Conservation (phyloP, 768 basidiomycete species). For the Pleurotus citrinopileatus region DNA sequence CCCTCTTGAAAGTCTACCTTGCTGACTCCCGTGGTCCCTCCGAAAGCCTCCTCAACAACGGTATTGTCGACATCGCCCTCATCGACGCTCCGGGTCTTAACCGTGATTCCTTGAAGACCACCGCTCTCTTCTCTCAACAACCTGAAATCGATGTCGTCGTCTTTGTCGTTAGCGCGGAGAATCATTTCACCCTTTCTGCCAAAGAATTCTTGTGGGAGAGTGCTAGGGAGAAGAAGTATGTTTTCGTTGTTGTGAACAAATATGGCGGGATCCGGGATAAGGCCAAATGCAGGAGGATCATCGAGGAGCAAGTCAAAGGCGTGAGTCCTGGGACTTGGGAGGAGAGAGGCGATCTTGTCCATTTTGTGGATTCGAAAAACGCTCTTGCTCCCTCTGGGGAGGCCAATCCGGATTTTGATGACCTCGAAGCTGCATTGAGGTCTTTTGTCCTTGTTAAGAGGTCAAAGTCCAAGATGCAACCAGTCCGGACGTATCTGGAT, state of each 20-base stretch:
- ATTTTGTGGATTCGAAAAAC: slow-evolving; percentile 88
- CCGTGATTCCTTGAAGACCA: slow-evolving; percentile 92
- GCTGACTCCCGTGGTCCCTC: slow-evolving; percentile 74
- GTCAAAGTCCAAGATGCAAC: slow-evolving; percentile 93
- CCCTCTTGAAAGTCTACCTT: slow-evolving; percentile 86
- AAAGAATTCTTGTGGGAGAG: slow-evolving; percentile 93
- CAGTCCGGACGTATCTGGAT: slow-evolving; percentile 86
- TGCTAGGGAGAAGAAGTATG: slow-evolving; percentile 94
- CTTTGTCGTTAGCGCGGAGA: slow-evolving; percentile 96
- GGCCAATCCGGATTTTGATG: slow-evolving; percentile 72
- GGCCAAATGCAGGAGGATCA: slow-evolving; percentile 81
- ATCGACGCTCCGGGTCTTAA: slow-evolving; percentile 99
- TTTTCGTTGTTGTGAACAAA: slow-evolving; percentile 99
- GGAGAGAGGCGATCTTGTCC: slow-evolving; percentile 90
- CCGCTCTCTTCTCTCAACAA: slow-evolving; percentile 91
- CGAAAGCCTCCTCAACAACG: slow-evolving; percentile 81
- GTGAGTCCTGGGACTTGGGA: slow-evolving; percentile 92
- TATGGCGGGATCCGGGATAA: slow-evolving; percentile 96
- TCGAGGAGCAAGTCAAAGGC: slow-evolving; percentile 92
- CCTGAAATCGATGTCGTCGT: slow-evolving; percentile 99
- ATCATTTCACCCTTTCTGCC: slow-evolving; percentile 95
- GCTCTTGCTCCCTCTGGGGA: slow-evolving; percentile 60
- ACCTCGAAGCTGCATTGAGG: slow-evolving; percentile 85
- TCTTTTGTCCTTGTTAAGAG: slow-evolving; percentile 97
- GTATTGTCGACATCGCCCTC: slow-evolving; percentile 95